Evolutionary conservation across 2,329 filamentous ascomycete species (phyloP).

Genomic region (Fonsecaea pedrosoi): DNA sequence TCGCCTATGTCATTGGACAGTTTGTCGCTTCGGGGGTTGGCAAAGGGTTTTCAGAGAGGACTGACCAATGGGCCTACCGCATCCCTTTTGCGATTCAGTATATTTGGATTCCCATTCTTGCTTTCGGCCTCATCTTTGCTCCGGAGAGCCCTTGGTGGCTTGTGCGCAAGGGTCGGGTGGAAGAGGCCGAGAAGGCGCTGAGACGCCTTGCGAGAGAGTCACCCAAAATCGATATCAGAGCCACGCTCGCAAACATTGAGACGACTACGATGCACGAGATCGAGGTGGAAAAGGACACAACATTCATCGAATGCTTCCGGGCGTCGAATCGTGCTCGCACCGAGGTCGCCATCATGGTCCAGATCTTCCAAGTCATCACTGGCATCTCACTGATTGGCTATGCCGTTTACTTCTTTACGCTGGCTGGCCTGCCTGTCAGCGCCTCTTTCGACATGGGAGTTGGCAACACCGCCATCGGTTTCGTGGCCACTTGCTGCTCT

Average conservation of each 20-base stretch:
- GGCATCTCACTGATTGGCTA: constrained; percentile 58
- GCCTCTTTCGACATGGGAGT: constrained; percentile 53
- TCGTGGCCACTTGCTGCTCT: constrained; percentile 57
- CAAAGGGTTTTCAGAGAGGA: constrained; percentile 42
- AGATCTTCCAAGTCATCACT: constrained; percentile 64
- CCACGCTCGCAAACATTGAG: constrained; percentile 47
- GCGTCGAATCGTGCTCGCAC: constrained; percentile 81
- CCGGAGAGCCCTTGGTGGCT: constrained; percentile 49
- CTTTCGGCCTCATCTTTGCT: constrained; percentile 52
- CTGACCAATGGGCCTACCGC: constrained; percentile 48
- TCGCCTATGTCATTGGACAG: constrained; percentile 50
- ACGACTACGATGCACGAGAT: constrained; percentile 60
- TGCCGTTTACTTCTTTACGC: constrained; percentile 63
- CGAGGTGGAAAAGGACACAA: constrained; percentile 42
- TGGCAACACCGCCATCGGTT: constrained; percentile 56
- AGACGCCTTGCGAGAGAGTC: constrained; percentile 50
- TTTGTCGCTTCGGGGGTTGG: constrained; percentile 44
- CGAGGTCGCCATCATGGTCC: constrained; percentile 71
- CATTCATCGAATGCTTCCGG: constrained; percentile 82
- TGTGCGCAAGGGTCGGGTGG: constrained; percentile 45
- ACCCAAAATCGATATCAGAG: constrained; percentile 42
- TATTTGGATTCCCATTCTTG: constrained; percentile 56
- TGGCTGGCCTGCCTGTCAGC: constrained; percentile 47
- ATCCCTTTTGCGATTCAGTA: constrained; percentile 54
- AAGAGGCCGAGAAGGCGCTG: constrained; percentile 50